Evolutionary conservation across 352 stramenopile genomes (phyloP), one percentile per base, ranked within the genome.

Genomic region (Hyaloperonospora arabidopsidis): DNA sequence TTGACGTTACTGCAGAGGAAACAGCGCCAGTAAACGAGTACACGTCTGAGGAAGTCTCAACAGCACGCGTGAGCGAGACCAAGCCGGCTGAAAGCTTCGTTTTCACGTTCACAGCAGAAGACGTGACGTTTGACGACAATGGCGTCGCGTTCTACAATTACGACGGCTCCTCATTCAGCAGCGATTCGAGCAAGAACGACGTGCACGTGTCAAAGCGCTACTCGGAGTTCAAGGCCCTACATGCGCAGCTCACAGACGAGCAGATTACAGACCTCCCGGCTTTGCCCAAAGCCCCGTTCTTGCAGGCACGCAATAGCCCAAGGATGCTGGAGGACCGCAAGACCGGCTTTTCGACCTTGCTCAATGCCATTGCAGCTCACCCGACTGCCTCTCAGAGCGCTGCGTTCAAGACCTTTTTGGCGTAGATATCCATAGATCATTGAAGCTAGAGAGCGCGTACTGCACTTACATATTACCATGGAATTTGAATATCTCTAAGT

Each of bases 201-300:
- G 45, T 78, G 38, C 68, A 62, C 43, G 52, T 87, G 29, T 74
- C 68, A 18, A 90, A 90, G 61, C 79, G 79, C 48, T 90, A 79
- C 65, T 87, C 79, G 52, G 73, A 87, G 57, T 90, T 90, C 52
- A 87, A 88, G 70, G 45, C 63, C 5, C 63, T 90, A 22, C 68
- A 88, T 52, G 62, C 67, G 0, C 59, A 86, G 50, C 54, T 88
- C 25, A 49, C 54, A 23, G 73, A 62, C 62, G 68, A 70, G 45
- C 57, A 81, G 64, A 58, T 74, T 51, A 65, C 57, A 5, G 71
- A 74, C 23, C 67, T 89, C 8, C 77, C 77, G 11, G 45, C 62
- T 7, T 47, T 87, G 25, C 77, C 77, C 14, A 82, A 78, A 57
- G 61, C 65, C 22, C 70, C 69, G 18, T 58, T 81, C 35, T 48